Evolutionary conservation across 2,329 filamentous ascomycete genomes (phyloP).

Genomic region (Emergomyces africanus): DNA sequence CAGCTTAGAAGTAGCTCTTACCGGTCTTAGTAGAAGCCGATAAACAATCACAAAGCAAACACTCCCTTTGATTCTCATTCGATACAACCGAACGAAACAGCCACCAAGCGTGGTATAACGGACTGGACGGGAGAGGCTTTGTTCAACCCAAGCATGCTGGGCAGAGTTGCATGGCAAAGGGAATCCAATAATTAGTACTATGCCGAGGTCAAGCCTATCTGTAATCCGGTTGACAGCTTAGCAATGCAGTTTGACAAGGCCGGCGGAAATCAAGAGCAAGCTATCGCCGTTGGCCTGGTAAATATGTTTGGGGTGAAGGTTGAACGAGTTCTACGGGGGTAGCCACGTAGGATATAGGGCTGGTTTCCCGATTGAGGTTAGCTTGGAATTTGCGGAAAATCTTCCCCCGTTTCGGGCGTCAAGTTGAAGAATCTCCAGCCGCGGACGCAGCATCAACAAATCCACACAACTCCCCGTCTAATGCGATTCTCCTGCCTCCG

Average conservation of each 20-base stretch:
- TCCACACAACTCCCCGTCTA: neutral
- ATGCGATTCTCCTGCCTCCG: neutral
- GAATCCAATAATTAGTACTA: neutral
- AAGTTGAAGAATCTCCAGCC: neutral
- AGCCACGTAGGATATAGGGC: too few species aligned
- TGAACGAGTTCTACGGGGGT: too few species aligned
- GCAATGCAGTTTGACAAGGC: neutral
- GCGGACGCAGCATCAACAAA: neutral
- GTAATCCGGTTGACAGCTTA: neutral
- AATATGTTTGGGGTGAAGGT: neutral
- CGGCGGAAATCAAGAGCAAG: neutral
- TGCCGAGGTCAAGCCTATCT: neutral
- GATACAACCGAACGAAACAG: neutral
- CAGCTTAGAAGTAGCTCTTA: neutral
- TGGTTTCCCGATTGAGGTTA: constrained; percentile 6
- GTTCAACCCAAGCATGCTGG: neutral
- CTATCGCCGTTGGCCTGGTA: neutral
- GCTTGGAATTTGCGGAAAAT: constrained; percentile 6
- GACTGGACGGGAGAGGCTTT: neutral
- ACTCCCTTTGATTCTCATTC: neutral
- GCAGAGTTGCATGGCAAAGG: neutral
- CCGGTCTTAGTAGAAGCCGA: neutral
- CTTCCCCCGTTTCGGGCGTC: neutral
- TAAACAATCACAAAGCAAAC: neutral
- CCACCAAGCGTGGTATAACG: neutral